Base-by-base conservation (phyloP, 495 filamentous ascomycete species). In the Podospora comata region DNA sequence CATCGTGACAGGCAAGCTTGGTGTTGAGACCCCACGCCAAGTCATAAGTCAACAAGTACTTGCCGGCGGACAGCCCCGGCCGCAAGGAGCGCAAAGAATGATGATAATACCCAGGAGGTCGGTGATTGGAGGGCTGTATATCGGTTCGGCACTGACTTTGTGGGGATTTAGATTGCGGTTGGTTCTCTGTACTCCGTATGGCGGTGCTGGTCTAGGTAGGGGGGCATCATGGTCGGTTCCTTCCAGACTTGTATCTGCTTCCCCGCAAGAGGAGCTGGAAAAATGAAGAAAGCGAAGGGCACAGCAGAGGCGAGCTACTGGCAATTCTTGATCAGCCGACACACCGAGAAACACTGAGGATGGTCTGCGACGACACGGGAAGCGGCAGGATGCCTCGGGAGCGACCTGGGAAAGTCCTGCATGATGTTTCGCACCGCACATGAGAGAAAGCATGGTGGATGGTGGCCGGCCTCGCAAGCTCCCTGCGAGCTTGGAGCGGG, bases 381-480 rank as follows among this genome's bases (percentile, higher is more conserved):
- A 68, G 60, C 63, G 64, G 65, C 65, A 71, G 65, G n/a, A 19
- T 39, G 20, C 62, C 4, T 65, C 67, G 56, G 70, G 60, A 66
- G 67, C 30, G 20, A 44, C 55, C 55, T 58, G 55, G 55, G 58
- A 60, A 32, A 30, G 62, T 63, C 48, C 68, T 74, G 70, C 72
- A 74, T 62, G 54, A 67, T 65, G 67, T 65, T 66, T 70, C 63
- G 60, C 65, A 55, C 62, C 27, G 69, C 65, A 62, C 13, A 66
- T 16, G 27, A 65, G 18, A 59, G 9, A 32, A 32, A n/a, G 15
- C n/a, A 19, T 55, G 55, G 48, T 32, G 62, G 63, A 34, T 20
- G 56, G 56, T 23, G 7, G 56, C 30, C 0, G 19, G 56, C 56
- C 26, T 59, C 26, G 56, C 26, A 20, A 59, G 26, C 56, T 23